A percentile compares a stretch with the other conserved stretches of the same genome.
Conservation (phyloP, 768 basidiomycete species). For the Candolleomyces aberdarensis region DNA sequence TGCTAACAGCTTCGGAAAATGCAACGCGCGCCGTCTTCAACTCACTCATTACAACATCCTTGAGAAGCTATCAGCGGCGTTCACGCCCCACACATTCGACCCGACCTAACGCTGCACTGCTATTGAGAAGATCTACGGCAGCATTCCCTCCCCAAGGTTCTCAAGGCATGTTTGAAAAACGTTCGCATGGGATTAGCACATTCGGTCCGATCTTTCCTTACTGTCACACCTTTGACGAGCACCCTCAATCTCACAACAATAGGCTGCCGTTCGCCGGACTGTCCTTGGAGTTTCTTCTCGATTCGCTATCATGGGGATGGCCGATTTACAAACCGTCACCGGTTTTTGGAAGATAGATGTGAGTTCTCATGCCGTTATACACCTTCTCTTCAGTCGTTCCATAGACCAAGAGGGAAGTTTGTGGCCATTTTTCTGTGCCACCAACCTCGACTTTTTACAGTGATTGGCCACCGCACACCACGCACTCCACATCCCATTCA, state of each 20-base stretch:
- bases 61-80: too few relatives aligned
- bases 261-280: not conserved
- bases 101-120: not conserved
- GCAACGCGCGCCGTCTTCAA: too few relatives aligned
- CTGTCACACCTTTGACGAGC: not conserved
- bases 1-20: too few relatives aligned
- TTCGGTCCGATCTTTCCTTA: slow-evolving; percentile 4
- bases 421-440: not conserved
- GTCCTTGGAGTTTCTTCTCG: not conserved
- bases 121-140: not conserved
- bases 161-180: not conserved
- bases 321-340: not conserved
- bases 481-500: too few relatives aligned
- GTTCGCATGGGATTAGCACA: not conserved
- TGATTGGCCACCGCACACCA: too few relatives aligned
- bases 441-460: too few relatives aligned
- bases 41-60: too few relatives aligned
- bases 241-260: not conserved
- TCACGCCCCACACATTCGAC: too few relatives aligned
- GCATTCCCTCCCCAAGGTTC: not conserved
- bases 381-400: not conserved
- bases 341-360: not conserved
- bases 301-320: not conserved
- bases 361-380: slow-evolving; percentile 8
- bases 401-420: not conserved